Evolutionary conservation across 257 asterid species (phyloP), one percentile per base, ranked within the genome.

Genomic region (Capsicum chinense): DNA sequence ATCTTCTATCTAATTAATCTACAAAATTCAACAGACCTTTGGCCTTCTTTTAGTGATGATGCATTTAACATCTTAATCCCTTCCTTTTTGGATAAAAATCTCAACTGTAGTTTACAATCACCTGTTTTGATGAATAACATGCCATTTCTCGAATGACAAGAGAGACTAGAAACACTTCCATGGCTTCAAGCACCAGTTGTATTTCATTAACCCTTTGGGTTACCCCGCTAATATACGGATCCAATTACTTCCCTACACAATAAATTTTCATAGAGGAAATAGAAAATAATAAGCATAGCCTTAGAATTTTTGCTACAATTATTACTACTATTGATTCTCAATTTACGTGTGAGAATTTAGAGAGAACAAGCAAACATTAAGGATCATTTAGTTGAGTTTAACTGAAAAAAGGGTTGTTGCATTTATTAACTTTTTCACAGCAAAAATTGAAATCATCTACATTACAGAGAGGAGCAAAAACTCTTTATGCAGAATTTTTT

Each of bases 231-330:
- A 59, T 39, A 59, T 37, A 80, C n/a, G 19, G 4, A 44, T 39
- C 37, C 17, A 13, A 48, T 16, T 47, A 1, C 39, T 19, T 10
- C 11, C 50, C 67, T 42, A 17, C 73, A 13, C 83, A 13, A 44
- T 71, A 26, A 26, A 26, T 26, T 26, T 26, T 26, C 33, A 26
- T 2, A 26, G 33, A 26, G 33, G 33, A 26, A 11, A 59, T 19
- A 73, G n/a, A n/a, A 48, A 48, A 48, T 19, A 8, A 59, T 59
- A 71, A 80, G 42, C 83, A 80, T 11, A 6, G 83, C 83, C 58
- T 47, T 44, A n/a, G n/a, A 80, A 13, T 12, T 59, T 73, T 19
- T 4, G 6, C 59, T 9, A 71, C 42, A 71, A 48, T 48, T 48
- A 19, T 73, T 17, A 17, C 9, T 47, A 44, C 16, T 71, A 44